phyloP scores from a whole-genome alignment of 1,284 basidiomycete species.

The Athelia sp. region DNA sequence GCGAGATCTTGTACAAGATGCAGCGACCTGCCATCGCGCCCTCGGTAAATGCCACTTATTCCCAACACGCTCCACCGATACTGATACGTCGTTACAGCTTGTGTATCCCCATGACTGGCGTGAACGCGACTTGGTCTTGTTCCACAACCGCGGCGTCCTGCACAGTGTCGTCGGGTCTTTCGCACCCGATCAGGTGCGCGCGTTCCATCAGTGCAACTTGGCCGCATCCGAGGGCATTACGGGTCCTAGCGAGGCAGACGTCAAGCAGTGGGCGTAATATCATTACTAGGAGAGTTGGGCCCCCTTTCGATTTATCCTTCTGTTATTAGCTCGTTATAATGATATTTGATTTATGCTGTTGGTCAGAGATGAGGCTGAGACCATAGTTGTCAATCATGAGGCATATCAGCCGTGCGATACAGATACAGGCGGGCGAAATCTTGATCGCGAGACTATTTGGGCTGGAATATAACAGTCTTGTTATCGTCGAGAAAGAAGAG shows the following conservation, averaged over 20 bases:
- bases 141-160: conserved; percentile 66
- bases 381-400: too few relatives aligned
- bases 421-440: too few relatives aligned
- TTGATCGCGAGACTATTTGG: too few relatives aligned
- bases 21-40: conserved; percentile 80
- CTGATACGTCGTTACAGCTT: conserved; percentile 26
- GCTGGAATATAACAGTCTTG: too few relatives aligned
- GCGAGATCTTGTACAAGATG: conserved; percentile 73
- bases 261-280: conserved; percentile 33
- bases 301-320: too few relatives aligned
- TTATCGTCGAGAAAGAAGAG: too few relatives aligned
- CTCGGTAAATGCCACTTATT: conserved; percentile 28
- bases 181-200: conserved; percentile 53
- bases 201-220: conserved; percentile 65
- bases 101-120: conserved; percentile 66
- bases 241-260: conserved; percentile 46
- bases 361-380: too few relatives aligned
- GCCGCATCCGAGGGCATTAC: conserved; percentile 53
- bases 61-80: neutral
- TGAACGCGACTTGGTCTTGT: conserved; percentile 64
- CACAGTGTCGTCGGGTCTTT: conserved; percentile 72
- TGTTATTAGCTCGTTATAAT: too few relatives aligned
- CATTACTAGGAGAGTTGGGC: too few relatives aligned
- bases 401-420: too few relatives aligned
- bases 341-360: too few relatives aligned